Base-by-base conservation (phyloP, 129 eudicot genomes). In the Artemisia annua region DNA sequence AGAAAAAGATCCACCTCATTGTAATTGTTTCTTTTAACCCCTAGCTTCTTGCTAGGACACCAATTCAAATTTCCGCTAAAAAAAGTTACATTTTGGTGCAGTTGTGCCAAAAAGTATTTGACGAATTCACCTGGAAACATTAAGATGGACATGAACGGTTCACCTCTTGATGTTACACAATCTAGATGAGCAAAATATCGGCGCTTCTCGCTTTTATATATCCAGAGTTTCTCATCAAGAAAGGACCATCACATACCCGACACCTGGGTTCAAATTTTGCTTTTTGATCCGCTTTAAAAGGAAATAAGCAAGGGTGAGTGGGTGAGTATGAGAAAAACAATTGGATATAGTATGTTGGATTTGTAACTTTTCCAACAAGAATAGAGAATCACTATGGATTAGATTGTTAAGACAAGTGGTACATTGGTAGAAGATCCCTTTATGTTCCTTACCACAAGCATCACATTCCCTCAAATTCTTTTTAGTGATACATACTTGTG, bases 401-500 rank as follows among this genome's bases (percentile, higher is more conserved):
- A 39, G 56, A 18, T 49, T n/a, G 16, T 26, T 7, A 66, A 16
- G 13, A 51, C 80, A 80, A 2, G 56, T 69, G 44, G 54, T n/a
- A 43, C 84, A 75, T 0, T 17, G 55, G 71, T 75, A 75, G 2
- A 73, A 80, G 3, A 20, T 16, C 19, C 75, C 81, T 56, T 44
- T 7, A 10, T 62, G 73, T 63, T 18, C 7, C 1, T 30, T 32
- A 1, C 49, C 61, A 48, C 78, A 75, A 24, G 85, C 85, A 39
- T 66, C 69, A 56, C 85, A 81, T 0, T 11, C 0, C 9, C 59
- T 54, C 14, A 39, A 39, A 5, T 0, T 43, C 3, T 48, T 9
- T 65, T 14, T 15, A 17, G n/a, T 7, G 3, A 50, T 5, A 12
- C 24, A 3, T 8, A 51, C 26, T 26, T 39, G 44, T 26, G 76